These are phyloP conservation scores for Globisporangium parvum DNA, from an alignment of 352 stramenopile species.

Conservation along the genomic window DNA sequence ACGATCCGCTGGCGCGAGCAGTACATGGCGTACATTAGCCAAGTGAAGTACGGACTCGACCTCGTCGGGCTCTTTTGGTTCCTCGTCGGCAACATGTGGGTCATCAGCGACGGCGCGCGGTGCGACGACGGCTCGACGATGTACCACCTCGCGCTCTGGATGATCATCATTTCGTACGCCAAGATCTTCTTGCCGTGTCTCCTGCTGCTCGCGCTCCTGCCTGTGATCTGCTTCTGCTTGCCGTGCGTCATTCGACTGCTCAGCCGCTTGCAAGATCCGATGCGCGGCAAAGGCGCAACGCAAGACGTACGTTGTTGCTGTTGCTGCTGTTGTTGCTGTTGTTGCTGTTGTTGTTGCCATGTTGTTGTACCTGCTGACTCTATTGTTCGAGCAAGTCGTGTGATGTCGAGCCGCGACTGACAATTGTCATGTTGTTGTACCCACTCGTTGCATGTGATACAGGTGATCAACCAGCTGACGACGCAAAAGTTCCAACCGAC, in stretches of 20 bases:
- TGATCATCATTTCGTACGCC: slow-evolving; percentile 91
- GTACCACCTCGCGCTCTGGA: slow-evolving; percentile 85
- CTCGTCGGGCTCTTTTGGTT: slow-evolving; percentile 82
- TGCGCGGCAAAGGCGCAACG: slow-evolving; percentile 80
- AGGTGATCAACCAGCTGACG: slow-evolving; percentile 66
- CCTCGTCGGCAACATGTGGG: slow-evolving; percentile 86
- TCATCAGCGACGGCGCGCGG: slow-evolving; percentile 77
- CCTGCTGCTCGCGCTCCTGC: slow-evolving; percentile 83
- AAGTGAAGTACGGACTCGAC: slow-evolving; percentile 79
- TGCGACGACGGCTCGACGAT: slow-evolving; percentile 72
- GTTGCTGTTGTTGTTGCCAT: not conserved
- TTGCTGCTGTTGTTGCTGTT: slow-evolving; percentile 2
- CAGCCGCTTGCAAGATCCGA: slow-evolving; percentile 84
- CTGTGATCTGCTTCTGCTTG: slow-evolving; percentile 92
- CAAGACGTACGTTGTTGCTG: slow-evolving; percentile 41
- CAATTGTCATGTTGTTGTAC: slow-evolving; percentile 1
- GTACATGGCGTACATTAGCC: slow-evolving; percentile 64
- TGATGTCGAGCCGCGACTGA: too few species aligned
- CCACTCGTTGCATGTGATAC: not conserved
- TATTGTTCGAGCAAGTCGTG: too few species aligned
- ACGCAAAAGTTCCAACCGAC: slow-evolving; percentile 47
- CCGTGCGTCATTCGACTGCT: slow-evolving; percentile 90
- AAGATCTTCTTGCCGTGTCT: slow-evolving; percentile 93
- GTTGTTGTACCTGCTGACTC: not conserved
- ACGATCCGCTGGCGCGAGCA: slow-evolving; percentile 53